Evolutionary conservation across 257 asterid genomes (phyloP).

Genomic region (Lycium ferocissimum): DNA sequence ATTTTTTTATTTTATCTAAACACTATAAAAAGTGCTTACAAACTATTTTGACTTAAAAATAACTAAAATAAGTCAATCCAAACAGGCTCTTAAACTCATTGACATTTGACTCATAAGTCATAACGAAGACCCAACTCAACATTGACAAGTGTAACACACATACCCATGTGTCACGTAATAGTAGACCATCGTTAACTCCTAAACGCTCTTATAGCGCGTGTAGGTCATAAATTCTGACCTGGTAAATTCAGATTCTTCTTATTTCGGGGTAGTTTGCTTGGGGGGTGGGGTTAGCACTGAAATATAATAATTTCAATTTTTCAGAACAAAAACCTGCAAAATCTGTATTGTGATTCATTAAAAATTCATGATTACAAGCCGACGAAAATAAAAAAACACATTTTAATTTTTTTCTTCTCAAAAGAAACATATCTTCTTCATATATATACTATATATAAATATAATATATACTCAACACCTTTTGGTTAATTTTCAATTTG

Average conservation of each 20-base stretch:
- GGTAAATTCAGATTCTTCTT: too few relatives aligned
- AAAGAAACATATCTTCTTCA: background rate
- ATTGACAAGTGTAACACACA: background rate
- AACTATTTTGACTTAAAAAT: too few relatives aligned
- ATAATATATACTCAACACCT: too few relatives aligned
- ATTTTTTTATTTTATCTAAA: too few relatives aligned
- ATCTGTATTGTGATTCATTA: conserved; percentile 35
- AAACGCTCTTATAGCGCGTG: background rate
- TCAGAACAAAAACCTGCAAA: conserved; percentile 35
- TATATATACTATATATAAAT: too few relatives aligned
- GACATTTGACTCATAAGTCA: conserved; percentile 22
- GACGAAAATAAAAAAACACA: conserved; percentile 39
- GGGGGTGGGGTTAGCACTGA: background rate
- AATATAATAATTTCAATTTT: conserved; percentile 12
- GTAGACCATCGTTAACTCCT: background rate
- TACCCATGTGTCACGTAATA: background rate
- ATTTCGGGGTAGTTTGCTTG: too few relatives aligned
- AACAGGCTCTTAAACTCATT: background rate
- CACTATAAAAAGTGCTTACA: too few relatives aligned
- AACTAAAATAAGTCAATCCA: too few relatives aligned
- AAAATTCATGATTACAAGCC: conserved; percentile 42
- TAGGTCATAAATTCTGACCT: background rate
- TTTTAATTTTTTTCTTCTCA: background rate
- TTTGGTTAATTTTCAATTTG: too few relatives aligned
- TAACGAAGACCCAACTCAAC: background rate